These are phyloP conservation scores for Aureobasidium sp. DNA, from an alignment of 2,329 filamentous ascomycete species.

Conservation along the genomic window DNA sequence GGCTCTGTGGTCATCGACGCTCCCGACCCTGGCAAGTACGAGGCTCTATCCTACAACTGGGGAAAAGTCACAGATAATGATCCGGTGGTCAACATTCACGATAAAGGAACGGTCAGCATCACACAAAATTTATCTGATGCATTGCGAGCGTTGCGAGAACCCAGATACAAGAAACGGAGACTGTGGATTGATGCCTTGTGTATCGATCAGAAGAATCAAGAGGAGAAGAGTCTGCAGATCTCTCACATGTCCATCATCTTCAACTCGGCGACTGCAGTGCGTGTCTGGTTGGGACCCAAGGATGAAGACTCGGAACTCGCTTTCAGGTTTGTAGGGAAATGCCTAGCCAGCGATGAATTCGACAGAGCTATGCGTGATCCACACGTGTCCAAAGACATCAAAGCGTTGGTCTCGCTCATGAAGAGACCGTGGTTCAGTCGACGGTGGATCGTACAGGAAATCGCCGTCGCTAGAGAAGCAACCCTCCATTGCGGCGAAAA, in stretches of 20 bases:
- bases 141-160: constrained; percentile 1
- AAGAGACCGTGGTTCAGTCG: constrained; percentile 6
- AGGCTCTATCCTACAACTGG: constrained; percentile 14
- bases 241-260: constrained; percentile 11
- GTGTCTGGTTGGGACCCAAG: constrained; percentile 9
- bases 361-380: constrained; percentile 7
- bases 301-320: constrained; percentile 1
- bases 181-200: constrained; percentile 14
- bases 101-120: neutral
- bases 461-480: neutral
- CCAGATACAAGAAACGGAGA: neutral
- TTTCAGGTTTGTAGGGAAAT: constrained; percentile 10
- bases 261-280: constrained; percentile 2
- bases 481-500: neutral
- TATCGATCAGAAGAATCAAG: constrained; percentile 12
- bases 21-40: neutral
- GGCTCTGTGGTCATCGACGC: neutral
- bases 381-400: neutral
- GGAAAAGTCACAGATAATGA: neutral
- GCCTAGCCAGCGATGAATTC: constrained; percentile 6
- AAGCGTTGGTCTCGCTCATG: neutral
- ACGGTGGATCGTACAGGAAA: constrained; percentile 10
- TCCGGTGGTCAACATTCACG: constrained; percentile 7
- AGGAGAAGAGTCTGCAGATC: constrained; percentile 13
- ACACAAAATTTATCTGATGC: constrained; percentile 2